Base-by-base conservation (phyloP, 768 basidiomycete species). In the Lentinula detonsa region DNA sequence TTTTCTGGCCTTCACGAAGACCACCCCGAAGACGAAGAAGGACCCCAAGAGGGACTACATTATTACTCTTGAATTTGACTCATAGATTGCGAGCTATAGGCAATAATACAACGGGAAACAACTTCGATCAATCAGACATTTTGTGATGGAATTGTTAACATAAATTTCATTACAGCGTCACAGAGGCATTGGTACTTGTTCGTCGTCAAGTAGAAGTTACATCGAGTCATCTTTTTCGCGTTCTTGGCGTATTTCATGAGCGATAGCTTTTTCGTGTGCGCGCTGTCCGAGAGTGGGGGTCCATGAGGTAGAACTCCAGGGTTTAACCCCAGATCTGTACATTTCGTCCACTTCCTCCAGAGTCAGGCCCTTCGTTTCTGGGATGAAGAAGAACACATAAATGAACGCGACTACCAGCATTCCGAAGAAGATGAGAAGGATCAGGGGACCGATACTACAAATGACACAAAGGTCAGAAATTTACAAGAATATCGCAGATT, bases 321-420 rank as follows among this genome's bases (percentile, higher is more conserved):
- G 86, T 52, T 79, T 78, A 59, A 88, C 73, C 5, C 81, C 79
- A n/a, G 86, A 76, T 54, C 85, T 80, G 65, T 90, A 90, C 76
- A 91, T 69, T 71, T 89, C 87, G 68, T 91, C 88, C 63, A 90
- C 85, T 78, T 89, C 86, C 74, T 91, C 90, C 63, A 90, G 71
- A 58, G 84, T 83, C 21, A 92, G 80, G 10, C 90, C 89, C 70
- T 84, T 91, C 23, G 88, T 92, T 76, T 93, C 92, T 21, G 91
- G 91, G 51, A 93, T 83, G 70, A 85, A 82, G 58, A 91, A 72
- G 71, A 85, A 90, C 28, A 90, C 90, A 68, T 89, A 93, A 61
- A 82, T 70, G 67, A 80, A 85, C 40, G 87, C 90, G 66, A 88
- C 82, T 23, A 84, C 63, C 8, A 90, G 77, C 83, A 88, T 84